Conservation (phyloP, 164 flowering plant species). For the Sedum album region DNA sequence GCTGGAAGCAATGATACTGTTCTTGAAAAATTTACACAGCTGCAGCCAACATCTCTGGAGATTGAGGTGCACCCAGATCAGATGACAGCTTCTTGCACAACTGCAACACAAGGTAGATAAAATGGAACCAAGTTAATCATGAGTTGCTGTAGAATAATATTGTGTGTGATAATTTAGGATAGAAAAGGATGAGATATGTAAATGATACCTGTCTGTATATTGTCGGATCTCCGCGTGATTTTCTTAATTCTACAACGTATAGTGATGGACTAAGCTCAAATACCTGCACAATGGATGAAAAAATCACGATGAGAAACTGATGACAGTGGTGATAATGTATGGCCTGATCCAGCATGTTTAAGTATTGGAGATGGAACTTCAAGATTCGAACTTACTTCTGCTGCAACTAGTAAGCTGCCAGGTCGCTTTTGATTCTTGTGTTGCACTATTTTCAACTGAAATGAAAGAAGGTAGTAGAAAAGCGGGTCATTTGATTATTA, state of each 20-base stretch:
- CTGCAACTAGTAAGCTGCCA: conserved; percentile 52
- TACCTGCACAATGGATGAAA: conserved; percentile 36
- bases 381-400: conserved; percentile 64
- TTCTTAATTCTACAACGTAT: conserved; percentile 82
- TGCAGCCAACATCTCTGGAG: conserved; percentile 32
- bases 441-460: conserved; percentile 64
- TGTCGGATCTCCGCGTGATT: conserved; percentile 67
- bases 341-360: background rate
- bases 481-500: too few relatives aligned
- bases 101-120: conserved; percentile 31
- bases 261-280: conserved; percentile 75
- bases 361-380: background rate
- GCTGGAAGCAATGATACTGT: conserved; percentile 1
- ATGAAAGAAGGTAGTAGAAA: background rate
- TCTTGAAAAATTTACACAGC: conserved; percentile 14
- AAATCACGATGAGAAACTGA: background rate
- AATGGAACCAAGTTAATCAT: background rate
- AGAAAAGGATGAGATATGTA: too few relatives aligned
- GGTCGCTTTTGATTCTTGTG: conserved; percentile 32
- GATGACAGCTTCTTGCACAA: conserved; percentile 56
- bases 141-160: background rate
- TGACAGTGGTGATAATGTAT: too few relatives aligned
- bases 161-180: background rate
- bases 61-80: conserved; percentile 47
- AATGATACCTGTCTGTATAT: conserved; percentile 80